phyloP scores from a whole-genome alignment of 106 monocot genomes.

The Platanthera guangdongensis region DNA sequence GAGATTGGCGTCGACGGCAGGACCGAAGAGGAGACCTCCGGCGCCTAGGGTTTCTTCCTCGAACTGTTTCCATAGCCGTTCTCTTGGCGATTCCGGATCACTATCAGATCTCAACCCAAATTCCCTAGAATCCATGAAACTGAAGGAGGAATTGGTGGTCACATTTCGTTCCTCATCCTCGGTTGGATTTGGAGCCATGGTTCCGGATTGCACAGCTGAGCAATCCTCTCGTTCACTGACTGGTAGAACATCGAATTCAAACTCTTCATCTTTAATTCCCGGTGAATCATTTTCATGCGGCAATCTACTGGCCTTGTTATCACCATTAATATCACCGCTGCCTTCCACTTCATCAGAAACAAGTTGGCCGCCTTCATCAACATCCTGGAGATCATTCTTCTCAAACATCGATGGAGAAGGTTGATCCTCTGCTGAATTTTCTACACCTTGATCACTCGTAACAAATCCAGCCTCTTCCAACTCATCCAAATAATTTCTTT shows the following conservation, averaged over 20 bases:
- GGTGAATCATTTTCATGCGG: neutral
- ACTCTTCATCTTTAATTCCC: neutral
- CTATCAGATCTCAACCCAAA: slow-evolving; percentile 59
- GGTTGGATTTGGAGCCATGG: slow-evolving; percentile 5
- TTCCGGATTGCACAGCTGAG: slow-evolving; percentile 13
- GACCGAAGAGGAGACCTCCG: slow-evolving; percentile 26
- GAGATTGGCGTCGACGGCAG: slow-evolving; percentile 18
- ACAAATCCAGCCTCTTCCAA: slow-evolving; percentile 35
- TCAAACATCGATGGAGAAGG: neutral
- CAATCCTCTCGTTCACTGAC: slow-evolving; percentile 19
- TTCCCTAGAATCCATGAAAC: slow-evolving; percentile 52
- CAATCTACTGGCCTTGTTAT: neutral
- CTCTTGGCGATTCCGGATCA: slow-evolving; percentile 73
- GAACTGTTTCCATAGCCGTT: slow-evolving; percentile 60
- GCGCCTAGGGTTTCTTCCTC: slow-evolving; percentile 40
- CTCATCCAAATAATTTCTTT: slow-evolving; percentile 7
- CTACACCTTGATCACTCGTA: slow-evolving; percentile 61
- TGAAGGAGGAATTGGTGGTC: slow-evolving; percentile 46
- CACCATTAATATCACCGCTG: neutral
- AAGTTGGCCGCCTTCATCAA: neutral
- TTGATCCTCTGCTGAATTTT: slow-evolving; percentile 17
- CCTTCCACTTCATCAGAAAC: neutral
- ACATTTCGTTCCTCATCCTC: slow-evolving; percentile 14
- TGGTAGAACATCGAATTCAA: slow-evolving; percentile 11
- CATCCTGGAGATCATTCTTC: slow-evolving; percentile 3